These are phyloP conservation scores for Fusarium veterinarium DNA, from an alignment of 2,329 filamentous ascomycete genomes.

Conservation along the genomic window DNA sequence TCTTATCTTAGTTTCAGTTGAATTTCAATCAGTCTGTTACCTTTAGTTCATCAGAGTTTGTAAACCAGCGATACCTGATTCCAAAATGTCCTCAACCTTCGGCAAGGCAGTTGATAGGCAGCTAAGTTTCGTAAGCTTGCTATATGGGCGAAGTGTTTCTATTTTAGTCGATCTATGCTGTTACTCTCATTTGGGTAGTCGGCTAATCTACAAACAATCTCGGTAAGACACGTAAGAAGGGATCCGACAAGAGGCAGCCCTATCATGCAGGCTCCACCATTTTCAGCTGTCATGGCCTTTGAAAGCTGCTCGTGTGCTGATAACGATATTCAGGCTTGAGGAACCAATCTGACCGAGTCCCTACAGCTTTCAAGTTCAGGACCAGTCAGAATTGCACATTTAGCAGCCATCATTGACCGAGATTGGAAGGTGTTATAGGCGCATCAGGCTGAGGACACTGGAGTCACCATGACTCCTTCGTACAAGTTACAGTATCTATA, in stretches of 20 bases:
- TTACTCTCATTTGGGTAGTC: neutral
- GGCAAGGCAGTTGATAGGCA: rapidly evolving
- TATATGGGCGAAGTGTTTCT: neutral
- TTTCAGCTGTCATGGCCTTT: neutral
- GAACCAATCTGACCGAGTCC: rapidly evolving
- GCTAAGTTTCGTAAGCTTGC: neutral
- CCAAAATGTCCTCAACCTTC: rapidly evolving
- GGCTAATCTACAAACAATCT: neutral
- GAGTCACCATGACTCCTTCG: neutral
- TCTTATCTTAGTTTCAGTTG: no score
- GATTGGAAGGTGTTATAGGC: neutral
- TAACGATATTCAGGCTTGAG: no score
- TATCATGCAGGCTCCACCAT: neutral
- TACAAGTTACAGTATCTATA: no score
- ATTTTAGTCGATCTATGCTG: no score
- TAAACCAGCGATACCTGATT: rapidly evolving
- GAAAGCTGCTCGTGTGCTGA: neutral
- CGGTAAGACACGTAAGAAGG: neutral
- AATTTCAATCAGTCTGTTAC: neutral
- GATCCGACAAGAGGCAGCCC: rapidly evolving
- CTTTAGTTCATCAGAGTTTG: neutral
- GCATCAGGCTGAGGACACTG: neutral
- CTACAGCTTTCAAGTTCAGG: rapidly evolving
- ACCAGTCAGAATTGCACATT: neutral
- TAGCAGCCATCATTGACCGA: neutral